A percentile compares a stretch with the other conserved stretches of the same genome.
Conservation (phyloP, 306 rosid species). For the Lablab purpureus region DNA sequence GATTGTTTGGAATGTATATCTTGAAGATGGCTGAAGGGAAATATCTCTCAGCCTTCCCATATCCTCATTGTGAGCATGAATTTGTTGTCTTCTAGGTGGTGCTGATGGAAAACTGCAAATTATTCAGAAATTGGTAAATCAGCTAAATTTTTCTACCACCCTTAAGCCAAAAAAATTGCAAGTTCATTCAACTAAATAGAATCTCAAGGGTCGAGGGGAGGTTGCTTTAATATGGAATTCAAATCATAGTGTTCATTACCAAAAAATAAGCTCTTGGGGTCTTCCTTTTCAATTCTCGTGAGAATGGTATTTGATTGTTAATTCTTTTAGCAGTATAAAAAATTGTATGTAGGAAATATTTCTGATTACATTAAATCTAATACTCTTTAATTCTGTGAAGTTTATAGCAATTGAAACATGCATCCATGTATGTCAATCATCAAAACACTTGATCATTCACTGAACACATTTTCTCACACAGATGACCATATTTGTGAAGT, state of each 20-base stretch:
- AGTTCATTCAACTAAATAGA: conserved; percentile 25
- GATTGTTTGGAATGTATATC: conserved; percentile 47
- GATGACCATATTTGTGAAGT: not conserved
- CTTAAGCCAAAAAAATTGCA: not conserved
- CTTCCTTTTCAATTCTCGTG: conserved; percentile 24
- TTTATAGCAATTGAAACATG: not conserved
- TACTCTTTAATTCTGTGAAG: not conserved
- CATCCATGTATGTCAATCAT: conserved; percentile 18
- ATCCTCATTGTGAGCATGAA: conserved; percentile 32
- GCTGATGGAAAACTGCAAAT: conserved; percentile 54
- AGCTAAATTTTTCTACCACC: not conserved
- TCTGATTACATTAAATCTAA: not conserved
- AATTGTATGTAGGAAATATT: not conserved
- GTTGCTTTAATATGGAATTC: not conserved
- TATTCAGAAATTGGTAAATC: conserved; percentile 23
- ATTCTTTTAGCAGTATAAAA: not conserved
- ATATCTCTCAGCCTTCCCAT: conserved; percentile 44
- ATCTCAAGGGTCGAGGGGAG: not conserved
- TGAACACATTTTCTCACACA: not conserved
- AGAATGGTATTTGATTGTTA: not conserved
- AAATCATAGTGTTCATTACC: not conserved
- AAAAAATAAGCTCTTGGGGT: not conserved
- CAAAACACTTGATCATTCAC: not conserved
- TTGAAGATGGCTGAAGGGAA: conserved; percentile 37
- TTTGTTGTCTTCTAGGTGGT: conserved; percentile 37